Evolutionary conservation across 2,329 filamentous ascomycete genomes (phyloP).

Genomic region (Volutella citrinella): DNA sequence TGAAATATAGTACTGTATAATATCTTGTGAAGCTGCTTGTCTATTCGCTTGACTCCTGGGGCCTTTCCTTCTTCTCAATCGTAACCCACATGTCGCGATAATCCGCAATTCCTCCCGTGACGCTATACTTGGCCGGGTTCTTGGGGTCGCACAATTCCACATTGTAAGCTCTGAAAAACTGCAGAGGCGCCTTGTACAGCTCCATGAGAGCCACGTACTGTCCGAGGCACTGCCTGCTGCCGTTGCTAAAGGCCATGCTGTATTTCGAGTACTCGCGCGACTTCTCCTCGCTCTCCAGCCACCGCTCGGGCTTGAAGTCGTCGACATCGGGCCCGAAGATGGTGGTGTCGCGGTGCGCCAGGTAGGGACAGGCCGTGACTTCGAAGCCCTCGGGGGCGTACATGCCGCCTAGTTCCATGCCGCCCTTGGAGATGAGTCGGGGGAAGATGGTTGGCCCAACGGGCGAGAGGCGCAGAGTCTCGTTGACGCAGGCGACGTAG

Average conservation of each 20-base stretch:
- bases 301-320: constrained; percentile 39
- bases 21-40: too few relatives aligned
- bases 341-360: constrained; percentile 28
- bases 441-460: constrained; percentile 47
- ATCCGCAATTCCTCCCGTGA: constrained; percentile 17
- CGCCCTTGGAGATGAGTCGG: constrained; percentile 43
- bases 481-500: constrained; percentile 51
- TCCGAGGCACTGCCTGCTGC: constrained; percentile 41
- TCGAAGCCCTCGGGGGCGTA: constrained; percentile 31
- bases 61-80: too few relatives aligned
- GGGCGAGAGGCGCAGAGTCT: constrained; percentile 49
- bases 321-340: constrained; percentile 32
- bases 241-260: constrained; percentile 36
- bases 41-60: too few relatives aligned
- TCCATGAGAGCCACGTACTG: constrained; percentile 43
- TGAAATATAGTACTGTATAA: too few relatives aligned
- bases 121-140: constrained; percentile 11
- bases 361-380: constrained; percentile 36
- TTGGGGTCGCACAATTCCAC: constrained; percentile 8
- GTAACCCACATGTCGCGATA: constrained; percentile 15
- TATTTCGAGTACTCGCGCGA: constrained; percentile 27
- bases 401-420: constrained; percentile 35
- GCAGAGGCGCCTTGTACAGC: constrained; percentile 25
- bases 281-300: constrained; percentile 31
- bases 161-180: constrained; percentile 16